A percentile compares a stretch with the other conserved stretches of the same genome.
These are phyloP conservation scores for Rhizopogon roseolus DNA, from an alignment of 768 basidiomycete species.

Conservation along the genomic window DNA sequence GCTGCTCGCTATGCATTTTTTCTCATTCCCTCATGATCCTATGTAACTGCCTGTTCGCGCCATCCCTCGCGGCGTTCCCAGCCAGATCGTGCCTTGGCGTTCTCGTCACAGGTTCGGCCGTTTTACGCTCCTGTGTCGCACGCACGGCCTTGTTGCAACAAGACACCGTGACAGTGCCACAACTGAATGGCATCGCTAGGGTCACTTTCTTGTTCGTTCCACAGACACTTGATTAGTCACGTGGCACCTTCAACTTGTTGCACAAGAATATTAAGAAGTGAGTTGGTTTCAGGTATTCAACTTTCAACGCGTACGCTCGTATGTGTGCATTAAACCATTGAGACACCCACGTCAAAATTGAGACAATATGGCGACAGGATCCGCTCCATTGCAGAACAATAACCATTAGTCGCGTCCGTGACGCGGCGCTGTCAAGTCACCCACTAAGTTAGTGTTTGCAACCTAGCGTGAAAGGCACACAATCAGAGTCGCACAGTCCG, in stretches of 20 bases:
- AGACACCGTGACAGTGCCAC: not conserved
- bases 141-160: not conserved
- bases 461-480: not conserved
- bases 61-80: not conserved
- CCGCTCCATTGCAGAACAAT: not conserved
- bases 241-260: not conserved
- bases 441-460: not conserved
- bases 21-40: not conserved
- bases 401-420: not conserved
- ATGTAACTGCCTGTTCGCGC: not conserved
- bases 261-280: not conserved
- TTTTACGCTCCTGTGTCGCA: not conserved
- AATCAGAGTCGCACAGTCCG: slow-evolving; percentile 17
- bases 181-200: not conserved
- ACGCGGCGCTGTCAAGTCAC: not conserved
- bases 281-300: not conserved
- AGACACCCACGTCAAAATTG: not conserved
- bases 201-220: not conserved
- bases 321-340: not conserved
- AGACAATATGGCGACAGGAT: not conserved
- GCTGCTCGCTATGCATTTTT: not conserved
- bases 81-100: not conserved
- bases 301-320: not conserved
- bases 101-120: not conserved
- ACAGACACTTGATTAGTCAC: not conserved